Percentiles rank a stretch among this genome's conserved stretches.
Conservation (phyloP, 2,329 filamentous ascomycete species). For the Dothideomycetes sp. region DNA sequence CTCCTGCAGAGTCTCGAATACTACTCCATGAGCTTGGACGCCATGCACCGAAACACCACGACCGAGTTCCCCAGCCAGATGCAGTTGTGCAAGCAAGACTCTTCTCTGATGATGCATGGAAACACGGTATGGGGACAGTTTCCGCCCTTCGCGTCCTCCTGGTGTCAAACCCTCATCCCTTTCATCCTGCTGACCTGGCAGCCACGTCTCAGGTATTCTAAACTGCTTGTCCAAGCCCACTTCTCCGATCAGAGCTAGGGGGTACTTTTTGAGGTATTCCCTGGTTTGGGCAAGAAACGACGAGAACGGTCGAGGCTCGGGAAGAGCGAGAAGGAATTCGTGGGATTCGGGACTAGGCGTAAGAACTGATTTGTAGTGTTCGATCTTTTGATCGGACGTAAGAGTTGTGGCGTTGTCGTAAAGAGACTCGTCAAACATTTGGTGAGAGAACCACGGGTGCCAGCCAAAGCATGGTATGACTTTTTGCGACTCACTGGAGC, state of each 20-base stretch:
- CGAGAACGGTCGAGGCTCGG: slow-evolving; percentile 52
- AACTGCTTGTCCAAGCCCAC: slow-evolving; percentile 71
- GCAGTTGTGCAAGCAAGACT: slow-evolving; percentile 59
- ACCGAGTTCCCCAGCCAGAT: slow-evolving; percentile 57
- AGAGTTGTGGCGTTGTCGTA: slow-evolving; percentile 26
- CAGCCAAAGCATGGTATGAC: slow-evolving; percentile 71
- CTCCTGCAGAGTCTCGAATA: slow-evolving; percentile 56
- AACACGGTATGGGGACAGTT: slow-evolving; percentile 59
- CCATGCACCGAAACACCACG: slow-evolving; percentile 62
- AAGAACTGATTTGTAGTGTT: slow-evolving; percentile 61
- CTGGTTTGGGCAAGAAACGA: slow-evolving; percentile 49
- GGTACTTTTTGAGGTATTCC: slow-evolving; percentile 46
- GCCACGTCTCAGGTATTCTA: slow-evolving; percentile 56
- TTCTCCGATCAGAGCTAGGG: slow-evolving; percentile 63
- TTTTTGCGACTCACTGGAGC: slow-evolving; percentile 29
- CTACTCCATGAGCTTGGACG: slow-evolving; percentile 64
- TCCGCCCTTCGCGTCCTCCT: slow-evolving; percentile 60
- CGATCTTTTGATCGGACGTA: slow-evolving; percentile 36
- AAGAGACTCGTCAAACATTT: slow-evolving; percentile 55
- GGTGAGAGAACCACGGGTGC: slow-evolving; percentile 81
- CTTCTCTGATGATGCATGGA: slow-evolving; percentile 58
- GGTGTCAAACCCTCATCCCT: slow-evolving; percentile 50
- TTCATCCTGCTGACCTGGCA: slow-evolving; percentile 30
- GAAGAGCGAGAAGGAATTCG: slow-evolving; percentile 44
- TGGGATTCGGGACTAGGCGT: slow-evolving; percentile 45